phyloP scores from a whole-genome alignment of 2,329 filamentous ascomycete genomes.

The Xenoacremonium recifei region DNA sequence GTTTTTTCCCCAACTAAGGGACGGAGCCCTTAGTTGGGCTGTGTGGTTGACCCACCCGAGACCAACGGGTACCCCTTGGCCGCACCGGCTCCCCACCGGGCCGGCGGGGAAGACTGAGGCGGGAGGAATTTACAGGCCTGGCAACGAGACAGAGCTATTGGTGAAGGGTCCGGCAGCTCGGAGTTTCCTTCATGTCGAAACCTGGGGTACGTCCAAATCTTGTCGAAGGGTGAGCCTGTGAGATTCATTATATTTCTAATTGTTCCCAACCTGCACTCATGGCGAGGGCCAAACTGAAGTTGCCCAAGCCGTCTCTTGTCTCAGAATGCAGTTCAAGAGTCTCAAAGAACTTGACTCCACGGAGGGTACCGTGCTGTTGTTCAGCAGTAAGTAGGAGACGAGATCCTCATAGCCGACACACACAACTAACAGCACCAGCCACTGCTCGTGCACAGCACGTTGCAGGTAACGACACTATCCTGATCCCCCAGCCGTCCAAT shows the following conservation, averaged over 20 bases:
- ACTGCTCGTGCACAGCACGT: background rate
- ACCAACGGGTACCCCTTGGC: background rate
- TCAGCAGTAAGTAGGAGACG: background rate
- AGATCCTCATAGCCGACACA: background rate
- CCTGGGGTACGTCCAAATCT: background rate
- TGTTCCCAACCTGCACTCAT: background rate
- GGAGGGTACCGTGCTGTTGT: background rate
- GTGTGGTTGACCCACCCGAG: background rate
- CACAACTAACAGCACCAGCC: background rate
- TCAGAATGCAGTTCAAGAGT: background rate
- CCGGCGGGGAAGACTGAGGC: background rate
- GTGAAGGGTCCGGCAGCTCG: no score
- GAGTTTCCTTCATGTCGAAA: background rate
- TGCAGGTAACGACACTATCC: background rate
- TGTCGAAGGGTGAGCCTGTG: background rate
- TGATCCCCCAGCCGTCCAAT: background rate
- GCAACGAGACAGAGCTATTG: no score
- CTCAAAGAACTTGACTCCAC: background rate
- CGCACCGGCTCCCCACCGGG: background rate
- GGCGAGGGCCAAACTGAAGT: background rate
- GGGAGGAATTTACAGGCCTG: no score
- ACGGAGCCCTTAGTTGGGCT: no score
- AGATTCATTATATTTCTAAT: background rate
- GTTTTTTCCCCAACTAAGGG: no score
- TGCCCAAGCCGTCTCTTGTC: background rate